Percentiles rank a stretch among this genome's conserved stretches.
Conservation (phyloP, 768 basidiomycete species). For the Pisolithus marmoratus region DNA sequence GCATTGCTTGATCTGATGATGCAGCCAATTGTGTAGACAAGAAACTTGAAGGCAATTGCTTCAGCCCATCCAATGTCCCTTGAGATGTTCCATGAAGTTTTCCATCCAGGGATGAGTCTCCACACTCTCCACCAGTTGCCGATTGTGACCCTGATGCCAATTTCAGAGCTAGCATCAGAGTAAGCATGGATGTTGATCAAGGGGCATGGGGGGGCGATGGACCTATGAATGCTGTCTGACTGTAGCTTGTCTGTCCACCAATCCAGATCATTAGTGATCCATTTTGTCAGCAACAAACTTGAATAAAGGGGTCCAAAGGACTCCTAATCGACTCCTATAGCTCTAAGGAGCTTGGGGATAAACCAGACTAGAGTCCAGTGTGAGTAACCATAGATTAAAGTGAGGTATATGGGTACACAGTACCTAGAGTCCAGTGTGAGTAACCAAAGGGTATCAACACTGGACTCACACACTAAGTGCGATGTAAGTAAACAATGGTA, state of each 20-base stretch:
- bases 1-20: background rate
- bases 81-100: background rate
- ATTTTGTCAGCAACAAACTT: too few species aligned
- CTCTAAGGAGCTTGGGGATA: too few species aligned
- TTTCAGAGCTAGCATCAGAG: conserved; percentile 37
- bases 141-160: conserved; percentile 32
- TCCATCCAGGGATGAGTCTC: conserved; percentile 8
- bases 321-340: too few species aligned
- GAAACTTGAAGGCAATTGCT: conserved; percentile 13
- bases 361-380: too few species aligned
- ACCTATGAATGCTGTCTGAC: background rate
- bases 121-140: conserved; percentile 13
- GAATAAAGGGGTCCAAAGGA: too few species aligned
- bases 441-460: too few species aligned
- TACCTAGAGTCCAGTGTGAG: too few species aligned
- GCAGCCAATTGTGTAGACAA: background rate
- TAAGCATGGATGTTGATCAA: conserved; percentile 9
- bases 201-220: background rate
- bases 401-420: too few species aligned
- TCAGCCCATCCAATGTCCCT: conserved; percentile 15
- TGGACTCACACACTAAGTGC: too few species aligned
- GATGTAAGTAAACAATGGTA: too few species aligned
- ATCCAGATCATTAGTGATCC: conserved; percentile 16
- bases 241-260: conserved; percentile 28
- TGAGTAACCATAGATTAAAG: too few species aligned